Percentiles rank a stretch among this genome's conserved stretches.
Evolutionary conservation across 1,284 basidiomycete species (phyloP).

Genomic region (Ustilago tritici): DNA sequence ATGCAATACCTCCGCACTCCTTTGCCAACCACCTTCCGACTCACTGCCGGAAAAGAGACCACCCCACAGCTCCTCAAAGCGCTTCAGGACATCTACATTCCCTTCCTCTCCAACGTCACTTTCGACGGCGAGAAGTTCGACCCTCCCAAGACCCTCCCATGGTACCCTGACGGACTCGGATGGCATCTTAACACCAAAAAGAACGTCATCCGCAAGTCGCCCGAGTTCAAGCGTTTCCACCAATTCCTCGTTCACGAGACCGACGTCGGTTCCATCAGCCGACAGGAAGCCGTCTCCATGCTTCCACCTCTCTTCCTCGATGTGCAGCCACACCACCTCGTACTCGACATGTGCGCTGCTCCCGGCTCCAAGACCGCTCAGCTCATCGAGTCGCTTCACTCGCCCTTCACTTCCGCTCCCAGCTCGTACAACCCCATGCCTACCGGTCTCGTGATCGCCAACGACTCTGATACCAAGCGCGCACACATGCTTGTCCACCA

Average conservation of each 20-base stretch:
- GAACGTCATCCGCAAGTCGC: constrained; percentile 85
- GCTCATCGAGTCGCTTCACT: constrained; percentile 86
- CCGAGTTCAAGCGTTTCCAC: constrained; percentile 97
- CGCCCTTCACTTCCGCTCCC: constrained; percentile 58
- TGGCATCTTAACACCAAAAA: constrained; percentile 97
- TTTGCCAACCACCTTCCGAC: constrained; percentile 92
- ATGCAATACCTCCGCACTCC: constrained; percentile 78
- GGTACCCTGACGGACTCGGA: constrained; percentile 93
- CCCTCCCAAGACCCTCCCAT: constrained; percentile 86
- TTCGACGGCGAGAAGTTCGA: constrained; percentile 78
- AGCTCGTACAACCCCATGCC: constrained; percentile 66
- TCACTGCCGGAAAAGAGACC: constrained; percentile 74
- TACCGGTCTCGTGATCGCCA: constrained; percentile 83
- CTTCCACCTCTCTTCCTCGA: constrained; percentile 94
- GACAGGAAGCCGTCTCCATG: constrained; percentile 99
- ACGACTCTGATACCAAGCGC: constrained; percentile 91
- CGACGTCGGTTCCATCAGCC: constrained; percentile 94
- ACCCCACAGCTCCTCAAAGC: constrained; percentile 62
- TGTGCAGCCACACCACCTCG: constrained; percentile 75
- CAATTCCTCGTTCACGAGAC: constrained; percentile 98
- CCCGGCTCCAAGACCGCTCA: constrained; percentile 98
- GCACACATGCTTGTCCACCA: constrained; percentile 98
- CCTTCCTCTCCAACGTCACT: constrained; percentile 79
- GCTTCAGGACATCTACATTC: constrained; percentile 76
- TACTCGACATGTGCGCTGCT: constrained; percentile 97